Conservation (phyloP, 2,329 filamentous ascomycete species). For the Aureobasidium vineae region DNA sequence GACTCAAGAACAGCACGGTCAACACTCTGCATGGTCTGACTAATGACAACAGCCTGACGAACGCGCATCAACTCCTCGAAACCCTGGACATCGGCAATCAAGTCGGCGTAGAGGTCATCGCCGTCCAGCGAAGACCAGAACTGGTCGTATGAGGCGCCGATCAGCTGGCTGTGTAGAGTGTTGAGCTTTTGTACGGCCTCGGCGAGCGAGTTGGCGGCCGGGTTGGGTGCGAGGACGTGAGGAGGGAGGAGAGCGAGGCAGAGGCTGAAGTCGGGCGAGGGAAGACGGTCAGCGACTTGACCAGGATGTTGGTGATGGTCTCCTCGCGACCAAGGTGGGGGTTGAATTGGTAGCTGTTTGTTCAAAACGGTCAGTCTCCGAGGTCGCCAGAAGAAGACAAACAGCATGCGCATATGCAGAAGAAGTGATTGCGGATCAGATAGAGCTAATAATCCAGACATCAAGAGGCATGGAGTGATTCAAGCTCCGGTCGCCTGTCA, state of each 20-base stretch:
- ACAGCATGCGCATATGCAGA: background rate
- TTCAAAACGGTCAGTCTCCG: slow-evolving; percentile 9
- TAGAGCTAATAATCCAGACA: slow-evolving; percentile 69
- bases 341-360: slow-evolving; percentile 93
- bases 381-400: no score
- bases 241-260: slow-evolving; percentile 91
- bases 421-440: slow-evolving; percentile 55
- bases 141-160: slow-evolving; percentile 80
- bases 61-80: slow-evolving; percentile 94
- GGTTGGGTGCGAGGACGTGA: slow-evolving; percentile 65
- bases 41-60: slow-evolving; percentile 83
- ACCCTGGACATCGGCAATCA: slow-evolving; percentile 88
- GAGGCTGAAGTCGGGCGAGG: slow-evolving; percentile 90
- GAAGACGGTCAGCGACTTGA: slow-evolving; percentile 97
- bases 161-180: slow-evolving; percentile 79
- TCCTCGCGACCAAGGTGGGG: slow-evolving; percentile 96
- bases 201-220: slow-evolving; percentile 60
- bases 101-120: slow-evolving; percentile 92
- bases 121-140: slow-evolving; percentile 94
- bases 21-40: slow-evolving; percentile 80
- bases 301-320: slow-evolving; percentile 97
- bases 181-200: slow-evolving; percentile 90
- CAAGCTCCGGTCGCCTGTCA: slow-evolving; percentile 61
- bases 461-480: slow-evolving; percentile 59
- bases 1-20: slow-evolving; percentile 48